These are phyloP conservation scores for Lathyrus sativus DNA, from an alignment of 306 rosid genomes.

Conservation along the genomic window DNA sequence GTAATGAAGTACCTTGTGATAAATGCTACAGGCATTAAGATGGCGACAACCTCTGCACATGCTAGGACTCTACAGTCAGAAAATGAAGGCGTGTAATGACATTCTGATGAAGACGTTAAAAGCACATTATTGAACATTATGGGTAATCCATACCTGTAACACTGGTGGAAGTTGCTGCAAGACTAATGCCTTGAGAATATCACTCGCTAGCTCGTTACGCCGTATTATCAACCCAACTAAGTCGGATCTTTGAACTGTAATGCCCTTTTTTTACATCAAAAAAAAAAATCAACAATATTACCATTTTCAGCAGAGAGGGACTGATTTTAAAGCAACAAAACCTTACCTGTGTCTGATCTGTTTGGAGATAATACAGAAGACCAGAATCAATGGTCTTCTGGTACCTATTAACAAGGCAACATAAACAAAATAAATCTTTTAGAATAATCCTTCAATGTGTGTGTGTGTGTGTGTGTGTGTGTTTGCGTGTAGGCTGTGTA, in stretches of 20 bases:
- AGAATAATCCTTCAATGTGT: constrained; percentile 2
- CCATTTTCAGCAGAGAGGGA: constrained; percentile 27
- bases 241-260: constrained; percentile 78
- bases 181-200: constrained; percentile 72
- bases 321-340: constrained; percentile 8
- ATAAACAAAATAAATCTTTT: constrained; percentile 17
- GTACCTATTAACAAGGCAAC: constrained; percentile 56
- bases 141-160: constrained; percentile 57
- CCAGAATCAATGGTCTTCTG: constrained; percentile 73
- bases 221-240: constrained; percentile 84
- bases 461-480: background rate
- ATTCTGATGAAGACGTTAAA: constrained; percentile 26
- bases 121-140: constrained; percentile 30
- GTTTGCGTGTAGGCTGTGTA: background rate
- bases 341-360: constrained; percentile 79
- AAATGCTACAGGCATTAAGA: constrained; percentile 80
- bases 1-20: constrained; percentile 74
- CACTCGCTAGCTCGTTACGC: constrained; percentile 88
- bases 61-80: constrained; percentile 61
- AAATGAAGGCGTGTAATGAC: constrained; percentile 32
- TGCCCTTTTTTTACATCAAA: constrained; percentile 56
- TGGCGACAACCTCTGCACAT: constrained; percentile 91
- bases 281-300: constrained; percentile 29
- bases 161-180: constrained; percentile 80
- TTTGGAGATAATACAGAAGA: constrained; percentile 84